A percentile compares a stretch with the other conserved stretches of the same genome.
These are phyloP conservation scores for Aegle marmelos DNA, from an alignment of 345 rosid species.

Conservation along the genomic window DNA sequence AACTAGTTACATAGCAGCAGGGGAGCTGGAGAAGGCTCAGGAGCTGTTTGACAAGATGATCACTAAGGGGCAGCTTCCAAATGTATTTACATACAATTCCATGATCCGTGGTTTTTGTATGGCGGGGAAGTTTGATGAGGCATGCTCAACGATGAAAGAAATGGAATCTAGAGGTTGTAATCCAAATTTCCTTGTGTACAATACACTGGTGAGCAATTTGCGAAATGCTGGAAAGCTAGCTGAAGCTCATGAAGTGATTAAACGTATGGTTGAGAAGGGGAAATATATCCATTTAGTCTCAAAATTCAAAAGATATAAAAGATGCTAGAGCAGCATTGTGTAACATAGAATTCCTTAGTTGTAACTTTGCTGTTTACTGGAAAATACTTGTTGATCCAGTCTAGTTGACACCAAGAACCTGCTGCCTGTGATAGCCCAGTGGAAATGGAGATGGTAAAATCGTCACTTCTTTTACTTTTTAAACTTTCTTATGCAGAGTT, in stretches of 20 bases:
- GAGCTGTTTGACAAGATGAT: conserved; percentile 67
- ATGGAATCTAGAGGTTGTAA: conserved; percentile 84
- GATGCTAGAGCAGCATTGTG: conserved; percentile 29
- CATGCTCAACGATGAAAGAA: conserved; percentile 67
- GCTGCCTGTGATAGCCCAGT: conserved; percentile 13
- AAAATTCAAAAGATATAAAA: conserved; percentile 47
- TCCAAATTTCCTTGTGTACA: conserved; percentile 84
- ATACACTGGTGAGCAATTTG: conserved; percentile 71
- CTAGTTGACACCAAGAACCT: conserved; percentile 16
- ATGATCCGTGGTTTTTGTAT: conserved; percentile 84
- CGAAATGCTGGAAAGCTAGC: conserved; percentile 70
- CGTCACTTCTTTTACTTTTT: conserved; percentile 10
- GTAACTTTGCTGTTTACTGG: conserved; percentile 5
- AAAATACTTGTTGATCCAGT: conserved; percentile 13
- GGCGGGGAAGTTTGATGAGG: conserved; percentile 66
- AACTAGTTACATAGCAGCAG: conserved; percentile 62
- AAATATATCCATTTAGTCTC: conserved; percentile 58
- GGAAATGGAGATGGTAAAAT: conserved; percentile 27
- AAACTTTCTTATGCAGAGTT: conserved; percentile 6
- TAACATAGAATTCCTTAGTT: conserved; percentile 11
- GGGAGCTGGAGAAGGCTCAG: conserved; percentile 70
- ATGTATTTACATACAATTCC: conserved; percentile 78
- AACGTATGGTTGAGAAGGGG: conserved; percentile 67
- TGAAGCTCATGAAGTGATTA: conserved; percentile 69
- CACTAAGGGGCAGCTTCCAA: conserved; percentile 61